These are phyloP conservation scores for Phytophthora megakarya DNA, from an alignment of 352 stramenopile species.

Conservation along the genomic window DNA sequence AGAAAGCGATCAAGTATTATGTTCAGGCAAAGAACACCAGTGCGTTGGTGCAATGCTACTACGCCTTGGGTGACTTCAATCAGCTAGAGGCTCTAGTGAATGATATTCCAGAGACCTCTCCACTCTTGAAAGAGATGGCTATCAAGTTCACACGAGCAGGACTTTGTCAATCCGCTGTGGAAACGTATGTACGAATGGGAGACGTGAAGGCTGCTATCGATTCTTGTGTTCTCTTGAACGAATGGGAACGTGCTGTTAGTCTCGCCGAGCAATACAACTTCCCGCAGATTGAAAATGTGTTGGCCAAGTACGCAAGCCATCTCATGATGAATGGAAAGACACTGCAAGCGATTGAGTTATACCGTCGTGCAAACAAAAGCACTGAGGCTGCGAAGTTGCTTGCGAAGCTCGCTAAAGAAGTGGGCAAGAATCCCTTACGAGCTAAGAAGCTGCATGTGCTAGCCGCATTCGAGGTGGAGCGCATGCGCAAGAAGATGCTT, in stretches of 20 bases:
- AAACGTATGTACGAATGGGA: constrained; percentile 89
- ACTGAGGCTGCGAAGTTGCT: constrained; percentile 92
- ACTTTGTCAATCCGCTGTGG: constrained; percentile 79
- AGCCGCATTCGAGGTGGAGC: constrained; percentile 93
- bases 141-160: constrained; percentile 89
- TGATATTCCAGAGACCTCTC: constrained; percentile 82
- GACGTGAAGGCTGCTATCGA: constrained; percentile 94
- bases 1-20: constrained; percentile 93
- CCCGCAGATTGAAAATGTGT: constrained; percentile 93
- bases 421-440: constrained; percentile 80
- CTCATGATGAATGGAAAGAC: constrained; percentile 88
- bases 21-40: constrained; percentile 77
- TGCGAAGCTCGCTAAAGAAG: constrained; percentile 84
- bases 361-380: constrained; percentile 91
- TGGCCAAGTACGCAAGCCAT: constrained; percentile 90
- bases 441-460: constrained; percentile 95
- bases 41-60: constrained; percentile 90
- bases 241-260: constrained; percentile 91
- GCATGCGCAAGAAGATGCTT: constrained; percentile 91
- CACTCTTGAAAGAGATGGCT: constrained; percentile 85
- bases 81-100: constrained; percentile 84
- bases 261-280: constrained; percentile 93
- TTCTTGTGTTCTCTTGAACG: constrained; percentile 92
- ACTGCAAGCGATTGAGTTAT: constrained; percentile 92
- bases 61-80: constrained; percentile 89